Evolutionary conservation across 768 basidiomycete species (phyloP), one percentile per base, ranked within the genome.

Genomic region (Boletus rubescentipes): DNA sequence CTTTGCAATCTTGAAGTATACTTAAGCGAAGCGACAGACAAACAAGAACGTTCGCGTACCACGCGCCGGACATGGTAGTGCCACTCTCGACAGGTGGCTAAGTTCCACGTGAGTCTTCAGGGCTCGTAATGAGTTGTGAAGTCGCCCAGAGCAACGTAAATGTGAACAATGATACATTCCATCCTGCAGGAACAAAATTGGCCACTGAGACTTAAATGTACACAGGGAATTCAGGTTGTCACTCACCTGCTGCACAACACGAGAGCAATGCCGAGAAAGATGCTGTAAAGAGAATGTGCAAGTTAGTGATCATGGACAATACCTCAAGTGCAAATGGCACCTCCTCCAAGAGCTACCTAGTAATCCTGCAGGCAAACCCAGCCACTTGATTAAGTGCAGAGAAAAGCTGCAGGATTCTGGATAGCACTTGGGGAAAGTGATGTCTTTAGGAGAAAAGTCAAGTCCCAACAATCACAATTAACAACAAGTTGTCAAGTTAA

Each of bases 71-170:
- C 69, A 70, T 20, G 32, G 38, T 10, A 70, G n/a, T n/a, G 62
- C 37, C 5, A 70, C 51, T 26, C 69, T 60, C 16, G 69, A 70
- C 29, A 70, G 9, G 37, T 70, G 69, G 26, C 69, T 70, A 18
- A 72, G 61, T 20, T 72, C 64, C 2, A 72, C 50, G 32, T 70
- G 69, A 2, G 47, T 55, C 38, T 60, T 67, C 32, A 70, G 16
- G n/a, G 54, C 61, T 3, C 23, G 30, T 18, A 32, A 36, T 3
- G 70, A 60, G 18, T 10, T 34, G 30, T 70, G 69, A 18, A 58
- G 7, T 26, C 68, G 62, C 9, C 70, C 69, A 40, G 69, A 55
- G 20, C 69, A 70, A 20, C 68, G 65, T 20, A 63, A 54, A 40
- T 61, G 61, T 2, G 29, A 57, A 43, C 69, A 70, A 1, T 54